A percentile compares a stretch with the other conserved stretches of the same genome.
These are phyloP conservation scores for Kokia cookei DNA, from an alignment of 441 rosid species.

Conservation along the genomic window DNA sequence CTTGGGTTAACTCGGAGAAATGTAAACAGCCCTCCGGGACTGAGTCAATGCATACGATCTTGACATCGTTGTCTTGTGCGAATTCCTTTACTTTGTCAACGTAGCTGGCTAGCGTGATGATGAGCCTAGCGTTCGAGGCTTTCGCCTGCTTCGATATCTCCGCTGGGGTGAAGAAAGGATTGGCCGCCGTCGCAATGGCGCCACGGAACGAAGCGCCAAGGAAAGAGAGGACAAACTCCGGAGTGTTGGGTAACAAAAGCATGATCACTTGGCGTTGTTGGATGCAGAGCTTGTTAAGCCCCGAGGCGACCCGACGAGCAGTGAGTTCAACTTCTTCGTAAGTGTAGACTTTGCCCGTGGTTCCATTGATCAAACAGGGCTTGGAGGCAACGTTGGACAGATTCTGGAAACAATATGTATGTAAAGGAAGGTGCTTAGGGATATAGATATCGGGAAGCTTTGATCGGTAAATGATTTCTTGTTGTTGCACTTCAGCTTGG, in stretches of 20 bases:
- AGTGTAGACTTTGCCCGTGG: conserved; percentile 24
- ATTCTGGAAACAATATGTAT: conserved; percentile 31
- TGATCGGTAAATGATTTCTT: conserved; percentile 36
- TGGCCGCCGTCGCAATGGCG: conserved; percentile 36
- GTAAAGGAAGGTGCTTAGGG: conserved; percentile 42
- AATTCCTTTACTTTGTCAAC: conserved; percentile 30
- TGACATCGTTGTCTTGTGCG: conserved; percentile 11
- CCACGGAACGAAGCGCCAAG: conserved; percentile 36
- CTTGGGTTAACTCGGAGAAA: conserved; percentile 22
- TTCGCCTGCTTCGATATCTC: conserved; percentile 38
- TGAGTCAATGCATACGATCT: conserved; percentile 20
- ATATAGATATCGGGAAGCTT: conserved; percentile 51
- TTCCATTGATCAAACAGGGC: conserved; percentile 44
- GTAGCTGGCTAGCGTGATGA: conserved; percentile 30
- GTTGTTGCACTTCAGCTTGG: conserved; percentile 4
- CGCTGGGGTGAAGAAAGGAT: conserved; percentile 38
- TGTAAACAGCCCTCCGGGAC: conserved; percentile 29
- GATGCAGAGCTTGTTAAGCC: conserved; percentile 30
- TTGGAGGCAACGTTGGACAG: conserved; percentile 19
- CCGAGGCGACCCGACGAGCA: conserved; percentile 26
- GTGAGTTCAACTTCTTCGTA: conserved; percentile 29
- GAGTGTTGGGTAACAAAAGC: conserved; percentile 39
- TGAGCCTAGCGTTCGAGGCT: conserved; percentile 31
- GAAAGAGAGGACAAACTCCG: conserved; percentile 39
- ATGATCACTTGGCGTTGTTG: conserved; percentile 38